A percentile compares a stretch with the other conserved stretches of the same genome.
phyloP scores from a whole-genome alignment of 2,329 filamentous ascomycete genomes.

The Eutypa lata region DNA sequence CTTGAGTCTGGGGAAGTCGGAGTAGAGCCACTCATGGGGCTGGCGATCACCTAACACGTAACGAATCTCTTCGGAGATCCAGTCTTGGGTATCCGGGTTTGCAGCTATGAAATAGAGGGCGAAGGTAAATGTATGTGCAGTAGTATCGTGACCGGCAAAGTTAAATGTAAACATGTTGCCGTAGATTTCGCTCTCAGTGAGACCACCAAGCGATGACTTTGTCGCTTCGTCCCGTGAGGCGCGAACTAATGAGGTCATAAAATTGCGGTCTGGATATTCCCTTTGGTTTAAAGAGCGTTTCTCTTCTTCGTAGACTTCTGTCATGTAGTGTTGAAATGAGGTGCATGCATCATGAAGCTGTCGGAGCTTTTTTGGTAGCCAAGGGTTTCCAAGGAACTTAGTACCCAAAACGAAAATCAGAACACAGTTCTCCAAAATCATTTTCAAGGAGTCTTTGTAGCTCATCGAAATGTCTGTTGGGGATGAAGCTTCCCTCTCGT shows the following conservation, averaged over 20 bases:
- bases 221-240: slow-evolving; percentile 22
- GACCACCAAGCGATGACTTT: slow-evolving; percentile 14
- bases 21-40: slow-evolving; percentile 7
- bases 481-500: slow-evolving; percentile 13
- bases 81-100: slow-evolving; percentile 41
- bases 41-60: slow-evolving; percentile 7
- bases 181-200: slow-evolving; percentile 40
- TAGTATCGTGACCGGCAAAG: slow-evolving; percentile 48
- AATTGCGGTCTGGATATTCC: slow-evolving; percentile 6
- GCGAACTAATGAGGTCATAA: slow-evolving; percentile 16
- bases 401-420: slow-evolving; percentile 26
- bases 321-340: slow-evolving; percentile 27
- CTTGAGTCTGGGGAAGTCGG: slow-evolving; percentile 37
- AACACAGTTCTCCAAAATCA: slow-evolving; percentile 27
- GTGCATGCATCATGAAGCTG: slow-evolving; percentile 18
- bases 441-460: slow-evolving; percentile 26
- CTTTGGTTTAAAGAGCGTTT: slow-evolving; percentile 17
- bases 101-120: slow-evolving; percentile 41
- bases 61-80: slow-evolving; percentile 38
- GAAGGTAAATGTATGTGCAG: slow-evolving; percentile 42
- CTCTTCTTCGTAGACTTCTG: slow-evolving; percentile 26
- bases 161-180: slow-evolving; percentile 19
- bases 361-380: slow-evolving; percentile 16
- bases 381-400: slow-evolving; percentile 18
- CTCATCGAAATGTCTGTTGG: slow-evolving; percentile 9